Conservation (phyloP, 495 filamentous ascomycete genomes). For the Pyrenula aspistea region DNA sequence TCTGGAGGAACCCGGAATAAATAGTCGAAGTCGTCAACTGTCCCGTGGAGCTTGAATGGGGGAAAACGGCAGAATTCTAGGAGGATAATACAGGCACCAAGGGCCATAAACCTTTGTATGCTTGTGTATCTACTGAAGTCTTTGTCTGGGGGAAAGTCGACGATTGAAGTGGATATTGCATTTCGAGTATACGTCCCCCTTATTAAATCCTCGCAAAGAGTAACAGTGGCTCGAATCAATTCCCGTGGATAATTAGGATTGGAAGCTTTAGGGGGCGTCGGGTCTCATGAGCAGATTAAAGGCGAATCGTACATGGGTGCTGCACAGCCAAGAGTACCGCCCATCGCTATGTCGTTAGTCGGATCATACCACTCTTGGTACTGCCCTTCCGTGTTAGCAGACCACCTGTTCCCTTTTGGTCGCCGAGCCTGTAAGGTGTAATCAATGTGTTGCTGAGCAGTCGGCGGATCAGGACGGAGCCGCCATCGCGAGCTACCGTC, state of each 20-base stretch:
- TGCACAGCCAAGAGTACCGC: not conserved
- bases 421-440: not conserved
- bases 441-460: not conserved
- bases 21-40: not conserved
- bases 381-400: not conserved
- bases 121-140: not conserved
- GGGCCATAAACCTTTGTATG: not conserved
- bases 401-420: not conserved
- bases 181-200: not conserved
- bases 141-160: not conserved
- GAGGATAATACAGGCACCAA: not conserved
- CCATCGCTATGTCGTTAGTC: not conserved
- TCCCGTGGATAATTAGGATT: not conserved
- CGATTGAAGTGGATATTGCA: not conserved
- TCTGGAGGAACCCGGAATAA: not conserved
- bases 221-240: not conserved
- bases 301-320: not conserved
- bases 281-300: not conserved
- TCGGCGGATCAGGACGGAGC: not conserved
- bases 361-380: not conserved
- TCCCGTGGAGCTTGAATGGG: not conserved
- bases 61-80: not conserved
- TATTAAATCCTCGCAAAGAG: not conserved
- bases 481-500: not conserved
- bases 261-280: not conserved